Percentiles rank a stretch among this genome's conserved stretches.
phyloP scores from a whole-genome alignment of 768 basidiomycete genomes.

The Boletus edulis region DNA sequence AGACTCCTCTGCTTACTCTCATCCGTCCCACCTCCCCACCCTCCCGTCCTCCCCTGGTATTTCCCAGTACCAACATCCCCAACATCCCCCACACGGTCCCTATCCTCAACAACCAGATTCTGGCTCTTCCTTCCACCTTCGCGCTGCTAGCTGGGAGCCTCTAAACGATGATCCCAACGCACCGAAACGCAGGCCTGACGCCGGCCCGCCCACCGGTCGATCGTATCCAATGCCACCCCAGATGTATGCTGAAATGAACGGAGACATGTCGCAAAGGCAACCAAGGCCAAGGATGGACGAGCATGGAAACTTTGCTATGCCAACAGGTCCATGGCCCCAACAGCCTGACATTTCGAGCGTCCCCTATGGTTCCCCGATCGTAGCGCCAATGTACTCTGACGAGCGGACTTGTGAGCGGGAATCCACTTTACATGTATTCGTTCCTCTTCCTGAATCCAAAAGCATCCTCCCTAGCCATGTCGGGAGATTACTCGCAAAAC shows the following conservation, averaged over 20 bases:
- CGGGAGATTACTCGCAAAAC: slow-evolving; percentile 41
- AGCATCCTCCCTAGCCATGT: slow-evolving; percentile 34
- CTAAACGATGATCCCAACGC: slow-evolving; percentile 36
- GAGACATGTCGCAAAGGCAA: slow-evolving; percentile 29
- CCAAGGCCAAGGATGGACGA: slow-evolving; percentile 32
- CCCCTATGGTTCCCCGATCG: slow-evolving; percentile 43
- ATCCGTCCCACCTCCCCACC: slow-evolving; percentile 29
- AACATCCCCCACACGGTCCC: slow-evolving; percentile 23
- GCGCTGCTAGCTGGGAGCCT: slow-evolving; percentile 59
- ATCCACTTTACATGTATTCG: slow-evolving; percentile 7
- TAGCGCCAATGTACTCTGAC: slow-evolving; percentile 52
- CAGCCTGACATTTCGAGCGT: slow-evolving; percentile 33
- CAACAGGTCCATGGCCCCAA: slow-evolving; percentile 32
- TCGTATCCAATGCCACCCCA: slow-evolving; percentile 34
- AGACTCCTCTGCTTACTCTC: slow-evolving; percentile 34
- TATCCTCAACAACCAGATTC: slow-evolving; percentile 31
- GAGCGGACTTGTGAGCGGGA: slow-evolving; percentile 51
- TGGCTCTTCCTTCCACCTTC: slow-evolving; percentile 47
- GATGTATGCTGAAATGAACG: slow-evolving; percentile 35
- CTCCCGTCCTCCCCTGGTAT: slow-evolving; percentile 23
- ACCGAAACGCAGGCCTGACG: slow-evolving; percentile 34
- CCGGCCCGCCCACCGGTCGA: slow-evolving; percentile 31
- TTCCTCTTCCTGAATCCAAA: slow-evolving; percentile 16
- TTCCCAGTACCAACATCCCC: slow-evolving; percentile 29
- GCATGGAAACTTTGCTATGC: slow-evolving; percentile 27